Evolutionary conservation across 1,139 yeast genomes (phyloP).

Genomic region (Kurtzmaniella quercitrusa): DNA sequence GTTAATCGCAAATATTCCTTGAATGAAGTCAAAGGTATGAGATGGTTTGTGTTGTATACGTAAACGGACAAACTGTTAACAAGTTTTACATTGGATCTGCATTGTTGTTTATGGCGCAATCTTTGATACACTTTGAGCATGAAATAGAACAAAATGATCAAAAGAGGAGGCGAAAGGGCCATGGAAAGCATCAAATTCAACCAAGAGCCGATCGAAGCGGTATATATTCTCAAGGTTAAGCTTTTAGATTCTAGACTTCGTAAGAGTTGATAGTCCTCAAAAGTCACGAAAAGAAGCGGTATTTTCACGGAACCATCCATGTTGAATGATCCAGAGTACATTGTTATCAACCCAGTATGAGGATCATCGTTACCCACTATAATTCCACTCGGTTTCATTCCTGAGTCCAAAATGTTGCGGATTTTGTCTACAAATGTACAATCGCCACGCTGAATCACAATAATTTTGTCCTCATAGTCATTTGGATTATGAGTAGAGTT

Average conservation of each 20-base stretch:
- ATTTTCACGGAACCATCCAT: conserved; percentile 30
- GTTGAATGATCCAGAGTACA: conserved; percentile 40
- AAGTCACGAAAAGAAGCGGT: conserved; percentile 39
- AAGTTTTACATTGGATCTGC: conserved; percentile 27
- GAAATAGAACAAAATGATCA: conserved; percentile 34
- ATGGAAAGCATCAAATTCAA: conserved; percentile 35
- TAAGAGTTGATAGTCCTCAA: conserved; percentile 32
- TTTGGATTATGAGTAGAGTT: conserved; percentile 10
- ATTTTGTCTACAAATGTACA: conserved; percentile 44
- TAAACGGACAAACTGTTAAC: conserved; percentile 38
- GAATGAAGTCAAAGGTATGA: conserved; percentile 25
- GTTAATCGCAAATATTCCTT: conserved; percentile 26
- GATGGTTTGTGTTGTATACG: conserved; percentile 34
- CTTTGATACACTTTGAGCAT: conserved; percentile 30
- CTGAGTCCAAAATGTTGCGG: conserved; percentile 24
- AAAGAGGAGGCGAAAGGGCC: conserved; percentile 42
- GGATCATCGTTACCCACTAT: conserved; percentile 44
- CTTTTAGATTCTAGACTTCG: neutral
- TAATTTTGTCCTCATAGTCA: conserved; percentile 20
- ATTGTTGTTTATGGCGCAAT: conserved; percentile 25
- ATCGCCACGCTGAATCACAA: conserved; percentile 37
- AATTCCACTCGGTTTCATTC: conserved; percentile 29
- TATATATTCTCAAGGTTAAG: conserved; percentile 15
- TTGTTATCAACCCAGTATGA: conserved; percentile 34
- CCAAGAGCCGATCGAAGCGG: conserved; percentile 41